Evolutionary conservation across 2,329 filamentous ascomycete species (phyloP), one percentile per base, ranked within the genome.

Genomic region (Colletotrichum limetticola): DNA sequence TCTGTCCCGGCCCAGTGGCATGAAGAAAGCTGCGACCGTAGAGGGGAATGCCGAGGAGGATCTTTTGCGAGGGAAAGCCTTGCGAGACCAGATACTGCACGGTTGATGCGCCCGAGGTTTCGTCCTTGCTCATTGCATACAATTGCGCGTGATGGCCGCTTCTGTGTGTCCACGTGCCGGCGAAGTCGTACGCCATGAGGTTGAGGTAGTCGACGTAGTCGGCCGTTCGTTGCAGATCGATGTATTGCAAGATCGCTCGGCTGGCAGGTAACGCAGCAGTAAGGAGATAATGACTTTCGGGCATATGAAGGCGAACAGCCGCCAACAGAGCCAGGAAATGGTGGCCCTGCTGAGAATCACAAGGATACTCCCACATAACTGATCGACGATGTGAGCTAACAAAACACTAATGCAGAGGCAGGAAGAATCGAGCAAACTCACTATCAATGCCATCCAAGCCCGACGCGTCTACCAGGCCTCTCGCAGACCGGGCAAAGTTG

Each of bases 331-430:
- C 86, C 57, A 95, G 82, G 79, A 95, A 95, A 80, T 95, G 88
- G 74, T 87, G 84, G 28, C 93, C 93, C 81, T 95, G 90, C 66
- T 90, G 85, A 2, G 86, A 80, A 78, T 93, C 87, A 67, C 87
- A 87, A 2, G 94, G 94, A 77, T 94, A 93, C 79, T 95, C 91
- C 94, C 94, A 97, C 78, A 93, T 92, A 79, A 97, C 94, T 96
- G 72, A 46, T 49, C 73, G 53, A 35, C 46, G 11, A 69, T 58
- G 53, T 72, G 55, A 61, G 75, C 75, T 57, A 56, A 28, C 22
- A 7, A 8, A 26, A 28, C 46, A 22, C 53, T 12, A 26, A 30
- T 59, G 68, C 68, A 67, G 32, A 67, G 57, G 52, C 22, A 28
- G 4, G 11, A 6, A 16, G 22, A 49, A n/a, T 19, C 42, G 5